Conservation (phyloP, 164 flowering plant species). For the Litsea cubeba region DNA sequence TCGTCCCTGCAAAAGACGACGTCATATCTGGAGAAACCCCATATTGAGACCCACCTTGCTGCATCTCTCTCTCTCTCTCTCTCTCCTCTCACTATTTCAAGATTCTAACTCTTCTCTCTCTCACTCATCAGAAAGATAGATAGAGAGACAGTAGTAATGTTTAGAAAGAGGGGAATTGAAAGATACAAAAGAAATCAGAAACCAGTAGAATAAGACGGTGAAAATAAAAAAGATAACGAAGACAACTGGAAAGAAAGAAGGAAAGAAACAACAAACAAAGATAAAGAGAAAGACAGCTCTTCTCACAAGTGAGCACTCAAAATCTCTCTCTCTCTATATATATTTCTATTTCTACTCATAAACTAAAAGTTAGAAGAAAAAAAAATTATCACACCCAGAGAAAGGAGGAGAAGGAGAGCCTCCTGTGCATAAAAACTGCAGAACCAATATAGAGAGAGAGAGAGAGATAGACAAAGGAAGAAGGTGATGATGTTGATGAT, state of each 20-base stretch:
- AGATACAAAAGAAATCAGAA: conserved; percentile 2
- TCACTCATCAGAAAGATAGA: conserved; percentile 11
- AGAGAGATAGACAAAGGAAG: background rate
- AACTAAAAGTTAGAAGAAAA: background rate
- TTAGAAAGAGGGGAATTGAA: conserved; percentile 2
- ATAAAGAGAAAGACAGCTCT: conserved; percentile 8
- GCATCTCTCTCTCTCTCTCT: conserved; percentile 18
- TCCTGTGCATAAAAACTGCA: conserved; percentile 6
- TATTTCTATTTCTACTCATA: too few relatives aligned
- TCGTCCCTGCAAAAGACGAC: conserved; percentile 18
- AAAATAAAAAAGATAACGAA: conserved; percentile 19
- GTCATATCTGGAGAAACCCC: conserved; percentile 32
- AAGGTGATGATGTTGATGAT: conserved; percentile 20
- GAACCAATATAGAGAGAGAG: background rate
- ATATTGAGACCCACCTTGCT: conserved; percentile 44
- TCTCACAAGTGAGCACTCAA: conserved; percentile 30
- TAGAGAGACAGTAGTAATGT: conserved; percentile 2
- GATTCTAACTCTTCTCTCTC: conserved; percentile 1
- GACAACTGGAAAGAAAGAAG: conserved; percentile 43
- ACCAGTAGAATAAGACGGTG: conserved; percentile 16
- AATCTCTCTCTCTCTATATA: background rate
- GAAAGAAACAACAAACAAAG: background rate
- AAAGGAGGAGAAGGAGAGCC: too few relatives aligned
- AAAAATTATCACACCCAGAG: background rate
- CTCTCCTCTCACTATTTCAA: background rate